Evolutionary conservation across 352 stramenopile species (phyloP).

Genomic region (Phytophthora ohioensis): DNA sequence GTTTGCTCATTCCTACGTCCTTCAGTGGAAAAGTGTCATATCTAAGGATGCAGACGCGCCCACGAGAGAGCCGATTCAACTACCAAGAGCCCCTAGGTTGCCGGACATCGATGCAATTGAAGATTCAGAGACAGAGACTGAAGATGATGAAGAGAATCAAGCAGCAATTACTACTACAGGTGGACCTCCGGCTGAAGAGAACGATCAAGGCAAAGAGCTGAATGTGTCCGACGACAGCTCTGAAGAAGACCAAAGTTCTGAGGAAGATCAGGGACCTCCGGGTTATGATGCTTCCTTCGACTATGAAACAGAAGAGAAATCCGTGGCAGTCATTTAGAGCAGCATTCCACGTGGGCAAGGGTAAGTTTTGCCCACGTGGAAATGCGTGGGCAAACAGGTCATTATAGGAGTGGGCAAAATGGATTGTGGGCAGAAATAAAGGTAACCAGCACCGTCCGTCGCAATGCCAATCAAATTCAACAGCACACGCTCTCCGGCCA

Average conservation of each 20-base stretch:
- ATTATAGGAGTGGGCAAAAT: too few relatives aligned
- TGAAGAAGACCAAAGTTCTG: not conserved
- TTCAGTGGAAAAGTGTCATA: not conserved
- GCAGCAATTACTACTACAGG: not conserved
- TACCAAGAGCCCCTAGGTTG: not conserved
- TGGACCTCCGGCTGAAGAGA: not conserved
- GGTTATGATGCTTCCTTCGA: not conserved
- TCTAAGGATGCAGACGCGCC: not conserved
- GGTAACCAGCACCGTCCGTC: too few relatives aligned
- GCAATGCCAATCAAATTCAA: too few relatives aligned
- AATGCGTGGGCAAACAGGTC: too few relatives aligned
- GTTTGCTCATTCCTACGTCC: not conserved
- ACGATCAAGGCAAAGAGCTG: not conserved
- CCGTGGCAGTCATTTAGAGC: too few relatives aligned
- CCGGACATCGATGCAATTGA: not conserved
- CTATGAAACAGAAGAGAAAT: not conserved
- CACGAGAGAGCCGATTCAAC: not conserved
- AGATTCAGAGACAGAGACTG: not conserved
- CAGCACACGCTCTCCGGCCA: too few relatives aligned
- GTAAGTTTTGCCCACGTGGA: too few relatives aligned
- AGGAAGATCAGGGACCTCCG: not conserved
- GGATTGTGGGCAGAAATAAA: too few relatives aligned
- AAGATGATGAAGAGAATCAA: not conserved
- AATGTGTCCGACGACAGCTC: not conserved
- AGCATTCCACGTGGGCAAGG: too few relatives aligned